These are phyloP conservation scores for Lactifluus subvellereus DNA, from an alignment of 768 basidiomycete species.

Conservation along the genomic window DNA sequence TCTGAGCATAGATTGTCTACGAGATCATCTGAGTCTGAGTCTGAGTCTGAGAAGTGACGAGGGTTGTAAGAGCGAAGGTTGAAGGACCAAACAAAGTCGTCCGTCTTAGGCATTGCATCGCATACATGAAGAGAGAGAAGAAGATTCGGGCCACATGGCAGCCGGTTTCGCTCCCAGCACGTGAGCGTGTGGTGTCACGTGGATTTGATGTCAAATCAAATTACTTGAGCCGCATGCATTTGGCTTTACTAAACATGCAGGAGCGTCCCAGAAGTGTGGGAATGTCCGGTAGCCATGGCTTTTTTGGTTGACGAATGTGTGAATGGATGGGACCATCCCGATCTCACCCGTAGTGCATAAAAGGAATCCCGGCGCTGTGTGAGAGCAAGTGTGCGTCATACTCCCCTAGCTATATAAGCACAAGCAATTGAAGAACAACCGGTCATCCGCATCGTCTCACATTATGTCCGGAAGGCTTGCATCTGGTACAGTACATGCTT, in stretches of 20 bases:
- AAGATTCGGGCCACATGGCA: no score
- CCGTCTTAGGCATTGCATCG: constrained; percentile 7
- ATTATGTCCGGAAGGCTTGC: constrained; percentile 24
- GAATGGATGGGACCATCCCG: neutral
- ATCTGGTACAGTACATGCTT: constrained; percentile 23
- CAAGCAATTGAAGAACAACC: neutral
- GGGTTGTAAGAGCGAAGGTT: constrained; percentile 27
- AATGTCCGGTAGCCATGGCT: neutral
- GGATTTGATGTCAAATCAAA: no score
- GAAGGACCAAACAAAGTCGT: constrained; percentile 30
- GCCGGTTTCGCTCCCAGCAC: neutral
- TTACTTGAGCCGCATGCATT: no score
- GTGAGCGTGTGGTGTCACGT: neutral
- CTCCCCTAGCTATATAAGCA: constrained; percentile 3
- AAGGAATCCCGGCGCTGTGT: neutral
- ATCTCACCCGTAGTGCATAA: neutral
- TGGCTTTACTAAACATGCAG: no score
- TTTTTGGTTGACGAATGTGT: neutral
- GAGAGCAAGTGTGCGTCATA: constrained; percentile 11
- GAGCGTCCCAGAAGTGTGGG: neutral
- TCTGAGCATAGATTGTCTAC: constrained; percentile 16
- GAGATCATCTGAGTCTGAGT: constrained; percentile 19
- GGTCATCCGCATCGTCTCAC: neutral
- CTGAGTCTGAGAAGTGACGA: constrained; percentile 25
- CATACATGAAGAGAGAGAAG: neutral